These are phyloP conservation scores for Adansonia grandidieri DNA, from an alignment of 441 rosid species.

Conservation along the genomic window DNA sequence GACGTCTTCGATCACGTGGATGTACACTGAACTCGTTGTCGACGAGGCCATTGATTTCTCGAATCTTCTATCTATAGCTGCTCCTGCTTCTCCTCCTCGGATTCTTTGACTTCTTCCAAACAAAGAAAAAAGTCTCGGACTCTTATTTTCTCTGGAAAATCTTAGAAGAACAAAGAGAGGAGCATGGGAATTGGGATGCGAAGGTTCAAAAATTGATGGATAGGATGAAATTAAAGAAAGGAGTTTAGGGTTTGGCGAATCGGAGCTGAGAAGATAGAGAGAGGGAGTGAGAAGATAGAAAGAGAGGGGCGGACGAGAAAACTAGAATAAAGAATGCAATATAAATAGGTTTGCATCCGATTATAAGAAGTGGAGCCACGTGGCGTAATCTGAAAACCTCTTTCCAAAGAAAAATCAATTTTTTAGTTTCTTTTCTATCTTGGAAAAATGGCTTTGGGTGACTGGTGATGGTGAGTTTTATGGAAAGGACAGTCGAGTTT, in stretches of 20 bases:
- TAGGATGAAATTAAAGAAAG: neutral
- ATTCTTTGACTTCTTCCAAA: neutral
- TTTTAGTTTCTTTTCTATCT: neutral
- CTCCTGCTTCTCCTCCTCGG: slow-evolving; percentile 19
- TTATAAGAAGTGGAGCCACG: slow-evolving; percentile 57
- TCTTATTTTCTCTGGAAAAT: neutral
- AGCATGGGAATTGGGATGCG: neutral
- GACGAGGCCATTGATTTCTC: slow-evolving; percentile 55
- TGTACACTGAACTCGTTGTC: slow-evolving; percentile 68
- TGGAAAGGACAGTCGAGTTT: neutral
- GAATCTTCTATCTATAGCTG: slow-evolving; percentile 23
- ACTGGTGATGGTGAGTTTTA: too few relatives aligned
- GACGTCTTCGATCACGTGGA: slow-evolving; percentile 91
- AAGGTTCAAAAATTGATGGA: neutral
- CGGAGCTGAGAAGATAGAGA: slow-evolving; percentile 28
- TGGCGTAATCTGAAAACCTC: slow-evolving; percentile 50
- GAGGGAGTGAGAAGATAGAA: neutral
- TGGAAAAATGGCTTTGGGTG: too few relatives aligned
- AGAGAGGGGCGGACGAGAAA: slow-evolving; percentile 59
- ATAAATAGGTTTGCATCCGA: slow-evolving; percentile 99
- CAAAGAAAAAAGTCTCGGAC: slow-evolving; percentile 15
- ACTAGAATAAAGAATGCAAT: slow-evolving; percentile 66
- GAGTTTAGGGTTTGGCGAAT: slow-evolving; percentile 41
- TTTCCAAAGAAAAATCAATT: neutral
- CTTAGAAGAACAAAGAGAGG: neutral